Percentiles rank a stretch among this genome's conserved stretches.
phyloP scores from a whole-genome alignment of 2,329 filamentous ascomycete species.

The Thielaviopsis musarum region DNA sequence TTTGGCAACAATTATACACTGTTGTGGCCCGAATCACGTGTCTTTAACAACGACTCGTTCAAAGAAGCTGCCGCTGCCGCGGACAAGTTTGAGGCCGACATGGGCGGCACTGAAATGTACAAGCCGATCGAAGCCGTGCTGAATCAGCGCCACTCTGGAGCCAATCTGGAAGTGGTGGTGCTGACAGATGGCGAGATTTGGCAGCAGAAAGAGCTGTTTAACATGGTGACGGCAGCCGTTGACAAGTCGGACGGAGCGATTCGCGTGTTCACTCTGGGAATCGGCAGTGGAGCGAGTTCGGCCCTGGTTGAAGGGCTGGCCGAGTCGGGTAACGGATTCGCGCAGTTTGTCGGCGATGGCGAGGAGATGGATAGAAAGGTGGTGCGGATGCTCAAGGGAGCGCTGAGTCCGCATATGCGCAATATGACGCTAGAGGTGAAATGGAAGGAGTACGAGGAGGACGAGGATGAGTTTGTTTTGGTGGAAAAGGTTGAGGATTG shows the following conservation, averaged over 20 bases:
- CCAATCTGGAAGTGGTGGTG: conserved; percentile 36
- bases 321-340: conserved; percentile 37
- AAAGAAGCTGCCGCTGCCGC: conserved; percentile 27
- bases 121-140: conserved; percentile 28
- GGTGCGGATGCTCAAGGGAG: conserved; percentile 57
- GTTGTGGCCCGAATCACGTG: conserved; percentile 28
- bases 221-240: conserved; percentile 27
- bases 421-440: conserved; percentile 48
- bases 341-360: conserved; percentile 41
- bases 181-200: conserved; percentile 41
- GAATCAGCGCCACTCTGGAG: conserved; percentile 24
- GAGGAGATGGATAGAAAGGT: conserved; percentile 55
- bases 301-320: conserved; percentile 37
- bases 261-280: conserved; percentile 37
- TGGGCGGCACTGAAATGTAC: conserved; percentile 38
- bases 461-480: conserved; percentile 42
- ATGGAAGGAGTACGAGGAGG: conserved; percentile 26
- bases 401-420: conserved; percentile 46
- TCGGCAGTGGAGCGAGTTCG: conserved; percentile 33
- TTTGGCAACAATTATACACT: conserved; percentile 36
- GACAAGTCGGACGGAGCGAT: conserved; percentile 25
- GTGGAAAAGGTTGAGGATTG: conserved; percentile 39
- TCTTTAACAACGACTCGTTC: conserved; percentile 28
- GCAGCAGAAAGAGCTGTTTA: conserved; percentile 26
- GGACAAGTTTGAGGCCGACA: conserved; percentile 25